phyloP scores from a whole-genome alignment of 805 yeast genomes.

The Wickerhamiella galacta region DNA sequence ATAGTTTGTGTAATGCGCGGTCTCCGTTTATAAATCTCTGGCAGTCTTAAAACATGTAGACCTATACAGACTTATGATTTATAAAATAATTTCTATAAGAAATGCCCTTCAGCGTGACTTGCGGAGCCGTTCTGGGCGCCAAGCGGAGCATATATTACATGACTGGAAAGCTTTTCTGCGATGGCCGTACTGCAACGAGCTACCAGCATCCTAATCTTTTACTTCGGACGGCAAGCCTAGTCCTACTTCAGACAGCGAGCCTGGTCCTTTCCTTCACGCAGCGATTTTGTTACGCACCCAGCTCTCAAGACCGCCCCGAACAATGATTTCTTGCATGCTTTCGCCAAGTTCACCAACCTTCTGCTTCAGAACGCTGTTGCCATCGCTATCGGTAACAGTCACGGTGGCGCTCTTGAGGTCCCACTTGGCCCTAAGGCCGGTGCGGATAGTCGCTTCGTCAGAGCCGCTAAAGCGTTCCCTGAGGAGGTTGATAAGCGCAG shows the following conservation, averaged over 20 bases:
- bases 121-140: too few relatives aligned
- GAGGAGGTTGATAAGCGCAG: conserved; percentile 61
- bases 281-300: conserved; percentile 43
- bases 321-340: conserved; percentile 89
- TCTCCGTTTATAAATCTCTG: too few relatives aligned
- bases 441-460: conserved; percentile 73
- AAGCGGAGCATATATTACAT: too few relatives aligned
- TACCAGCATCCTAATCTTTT: too few relatives aligned
- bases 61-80: too few relatives aligned
- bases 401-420: conserved; percentile 78
- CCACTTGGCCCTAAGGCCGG: conserved; percentile 88
- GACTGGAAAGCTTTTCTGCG: too few relatives aligned
- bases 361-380: conserved; percentile 47
- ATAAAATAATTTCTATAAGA: too few relatives aligned
- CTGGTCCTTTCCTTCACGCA: not conserved
- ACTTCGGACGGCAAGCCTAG: not conserved
- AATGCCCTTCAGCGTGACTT: too few relatives aligned
- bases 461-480: conserved; percentile 45
- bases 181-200: too few relatives aligned
- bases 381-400: conserved; percentile 46
- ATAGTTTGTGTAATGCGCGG: too few relatives aligned
- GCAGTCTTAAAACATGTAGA: too few relatives aligned
- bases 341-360: conserved; percentile 93
- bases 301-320: conserved; percentile 94
- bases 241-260: not conserved